Base-by-base conservation (phyloP, 768 basidiomycete species). In the Arthromyces matolae region DNA sequence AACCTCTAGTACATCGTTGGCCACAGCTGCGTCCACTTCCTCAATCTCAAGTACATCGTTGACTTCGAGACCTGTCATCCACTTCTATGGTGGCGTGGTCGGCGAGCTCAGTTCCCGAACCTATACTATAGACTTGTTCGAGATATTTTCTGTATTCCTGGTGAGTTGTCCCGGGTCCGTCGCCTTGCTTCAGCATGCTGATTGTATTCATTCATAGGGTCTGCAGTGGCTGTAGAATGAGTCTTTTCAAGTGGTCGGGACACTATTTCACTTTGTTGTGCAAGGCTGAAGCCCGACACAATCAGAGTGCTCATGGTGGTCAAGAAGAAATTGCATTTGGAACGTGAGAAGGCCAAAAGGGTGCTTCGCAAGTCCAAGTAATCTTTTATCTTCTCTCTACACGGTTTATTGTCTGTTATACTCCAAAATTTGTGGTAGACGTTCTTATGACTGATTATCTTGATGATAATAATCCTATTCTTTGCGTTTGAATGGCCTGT, bases 231-330 rank as follows among this genome's bases (percentile, higher is more conserved):
- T 23, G 58, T 59, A 6, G 54, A 60, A 40, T 22, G 42, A 1
- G 49, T 60, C 32, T 59, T 59, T 46, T 57, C 42, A 5, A 53
- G 61, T 28, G 58, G 57, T 10, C 37, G 42, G 4, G 60, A 62
- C 42, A 59, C 55, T 7, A 62, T 60, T 22, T 57, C 52, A 8
- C 45, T 62, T 14, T 34, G 50, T 7, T 42, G 51, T 16, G 55
- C 54, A 8, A 56, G 57, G 27, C 42, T 62, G 8, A 31, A 53
- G 53, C 46, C 49, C n/a, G 35, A 20, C 3, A 20, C 35, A 10
- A 36, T 20, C 14, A 4, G 18, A 12, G 36, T 37, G 5, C 36
- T 22, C 5, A 37, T 37, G 36, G 16, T 37, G 18, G 36, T 37
- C 20, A 37, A 37, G 12, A 37, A 37, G 4, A 37, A 37, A 23